A percentile compares a stretch with the other conserved stretches of the same genome.
These are phyloP conservation scores for Pulveroboletus sp. DNA, from an alignment of 768 basidiomycete genomes.

Conservation along the genomic window DNA sequence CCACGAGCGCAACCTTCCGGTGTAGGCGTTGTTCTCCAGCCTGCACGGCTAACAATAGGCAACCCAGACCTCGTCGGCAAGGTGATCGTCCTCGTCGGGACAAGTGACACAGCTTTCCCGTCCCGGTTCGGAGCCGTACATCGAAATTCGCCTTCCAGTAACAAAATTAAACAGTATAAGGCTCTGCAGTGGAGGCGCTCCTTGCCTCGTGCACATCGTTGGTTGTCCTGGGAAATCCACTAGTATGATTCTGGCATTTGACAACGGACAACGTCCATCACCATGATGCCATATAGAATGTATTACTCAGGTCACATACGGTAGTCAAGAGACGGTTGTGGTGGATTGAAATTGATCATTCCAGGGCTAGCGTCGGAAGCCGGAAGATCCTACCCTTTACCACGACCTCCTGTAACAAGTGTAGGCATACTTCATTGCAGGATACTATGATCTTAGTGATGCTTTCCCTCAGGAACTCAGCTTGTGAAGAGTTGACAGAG, in stretches of 20 bases:
- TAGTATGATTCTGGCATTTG: conserved; percentile 16
- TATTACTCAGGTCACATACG: too few relatives aligned
- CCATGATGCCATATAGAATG: too few relatives aligned
- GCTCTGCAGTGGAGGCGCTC: too few relatives aligned
- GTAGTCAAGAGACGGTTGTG: too few relatives aligned
- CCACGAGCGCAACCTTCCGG: conserved; percentile 23
- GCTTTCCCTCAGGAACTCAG: too few relatives aligned
- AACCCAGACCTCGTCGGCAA: conserved; percentile 60
- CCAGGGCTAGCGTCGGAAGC: too few relatives aligned
- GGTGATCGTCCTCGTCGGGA: conserved; percentile 38
- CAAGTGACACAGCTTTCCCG: conserved; percentile 18
- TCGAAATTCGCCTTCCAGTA: conserved; percentile 1
- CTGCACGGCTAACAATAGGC: conserved; percentile 37
- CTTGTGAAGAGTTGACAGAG: too few relatives aligned
- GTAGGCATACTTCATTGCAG: too few relatives aligned
- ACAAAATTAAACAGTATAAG: neutral
- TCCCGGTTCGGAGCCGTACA: conserved; percentile 15
- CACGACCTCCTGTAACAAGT: too few relatives aligned
- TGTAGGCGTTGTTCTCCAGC: conserved; percentile 21
- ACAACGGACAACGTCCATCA: conserved; percentile 8
- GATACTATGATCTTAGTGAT: too few relatives aligned
- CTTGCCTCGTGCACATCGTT: neutral
- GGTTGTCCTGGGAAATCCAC: conserved; percentile 13
- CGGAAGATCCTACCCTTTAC: too few relatives aligned
- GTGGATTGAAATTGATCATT: too few relatives aligned